These are phyloP conservation scores for Ettlia oleoabundans DNA, from an alignment of 139 green algal species.

Conservation along the genomic window DNA sequence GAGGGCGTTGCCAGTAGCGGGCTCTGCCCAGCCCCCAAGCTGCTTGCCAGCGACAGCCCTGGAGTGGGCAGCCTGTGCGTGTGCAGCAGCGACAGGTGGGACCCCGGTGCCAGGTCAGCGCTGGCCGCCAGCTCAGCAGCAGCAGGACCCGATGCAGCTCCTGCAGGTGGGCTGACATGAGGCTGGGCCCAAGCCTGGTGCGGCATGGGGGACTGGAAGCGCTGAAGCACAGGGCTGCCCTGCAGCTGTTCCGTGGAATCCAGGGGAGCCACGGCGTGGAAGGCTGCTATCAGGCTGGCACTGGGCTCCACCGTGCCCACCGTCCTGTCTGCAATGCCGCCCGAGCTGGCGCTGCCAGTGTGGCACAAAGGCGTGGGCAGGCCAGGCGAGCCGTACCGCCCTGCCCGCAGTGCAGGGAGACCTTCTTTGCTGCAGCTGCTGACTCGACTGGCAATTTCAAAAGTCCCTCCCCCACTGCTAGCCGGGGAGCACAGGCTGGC, in stretches of 20 bases:
- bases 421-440: background rate
- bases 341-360: background rate
- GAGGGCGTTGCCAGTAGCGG: background rate
- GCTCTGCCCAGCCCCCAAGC: background rate
- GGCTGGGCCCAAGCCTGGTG: background rate
- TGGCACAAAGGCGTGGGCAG: too few relatives aligned
- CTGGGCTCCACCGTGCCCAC: background rate
- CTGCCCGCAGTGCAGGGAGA: too few relatives aligned
- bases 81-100: slow-evolving; percentile 13
- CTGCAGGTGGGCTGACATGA: too few relatives aligned
- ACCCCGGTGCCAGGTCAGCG: slow-evolving; percentile 8
- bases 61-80: slow-evolving; percentile 11
- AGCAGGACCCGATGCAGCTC: background rate
- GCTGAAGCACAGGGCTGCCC: slow-evolving; percentile 14
- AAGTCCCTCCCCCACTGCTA: background rate
- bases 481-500: background rate
- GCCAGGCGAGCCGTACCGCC: too few relatives aligned
- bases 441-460: background rate
- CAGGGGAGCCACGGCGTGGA: background rate
- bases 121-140: background rate
- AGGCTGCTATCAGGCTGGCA: slow-evolving; percentile 6
- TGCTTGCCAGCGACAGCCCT: slow-evolving; percentile 5
- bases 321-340: background rate
- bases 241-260: background rate
- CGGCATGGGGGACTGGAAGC: background rate